Evolutionary conservation across 176 grass and related monocot species (phyloP), one percentile per base, ranked within the genome.

Genomic region (Oryza meridionalis): DNA sequence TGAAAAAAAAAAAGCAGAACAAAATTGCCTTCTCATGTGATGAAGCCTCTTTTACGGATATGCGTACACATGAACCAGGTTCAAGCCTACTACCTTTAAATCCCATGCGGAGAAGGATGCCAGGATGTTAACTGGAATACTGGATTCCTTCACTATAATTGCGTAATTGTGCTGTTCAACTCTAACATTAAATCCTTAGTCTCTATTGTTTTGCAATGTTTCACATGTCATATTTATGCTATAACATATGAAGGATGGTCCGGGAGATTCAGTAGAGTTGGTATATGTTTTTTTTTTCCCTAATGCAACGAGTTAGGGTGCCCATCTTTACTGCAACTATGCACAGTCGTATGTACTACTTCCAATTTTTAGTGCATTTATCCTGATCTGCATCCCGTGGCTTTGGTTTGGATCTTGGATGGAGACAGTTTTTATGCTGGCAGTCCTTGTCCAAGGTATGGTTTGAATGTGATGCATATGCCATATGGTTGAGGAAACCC

Each of bases 351-450:
- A 21, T 83, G 31, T 47, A 17, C 12, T 70, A 40, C 1, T 73
- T 17, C 71, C 45, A 63, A 44, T 6, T 75, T 75, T 38, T 86
- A 77, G 58, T 38, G 19, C 55, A 83, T 83, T 37, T 81, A 16
- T 6, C n/a, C 22, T 35, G 11, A 38, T 70, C 51, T 75, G 49
- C 47, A 67, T 84, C 69, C 40, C 40, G 16, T 45, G n/a, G 76
- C 35, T 64, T 81, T 85, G 17, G 75, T 65, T 70, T 70, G 29
- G 73, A 65, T 51, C 38, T 65, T 79, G 53, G 9, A 22, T 73
- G 38, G 70, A 64, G 3, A 64, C 17, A 55, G 31, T 71, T 70
- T n/a, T 82, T 55, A 71, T 58, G 35, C 35, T 37, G 4, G 35
- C 35, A 37, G 35, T 37, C 35, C 35, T 37, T 37, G 35, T 37